Evolutionary conservation across 2,329 filamentous ascomycete genomes (phyloP).

Genomic region (Ramularia endophylla): DNA sequence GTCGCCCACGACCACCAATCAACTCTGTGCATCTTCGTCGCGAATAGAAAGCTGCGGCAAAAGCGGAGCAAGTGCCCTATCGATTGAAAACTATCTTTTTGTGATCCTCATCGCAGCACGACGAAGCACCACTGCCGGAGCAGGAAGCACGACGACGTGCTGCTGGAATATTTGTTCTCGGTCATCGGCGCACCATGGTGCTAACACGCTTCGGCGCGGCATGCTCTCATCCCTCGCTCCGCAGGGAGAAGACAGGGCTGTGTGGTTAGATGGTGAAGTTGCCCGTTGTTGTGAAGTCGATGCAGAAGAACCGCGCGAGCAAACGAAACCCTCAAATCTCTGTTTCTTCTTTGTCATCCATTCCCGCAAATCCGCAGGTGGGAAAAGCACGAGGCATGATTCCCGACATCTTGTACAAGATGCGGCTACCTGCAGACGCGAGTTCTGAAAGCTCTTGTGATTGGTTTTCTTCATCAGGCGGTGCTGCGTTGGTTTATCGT

Average conservation of each 20-base stretch:
- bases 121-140: constrained; percentile 3
- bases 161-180: constrained; percentile 21
- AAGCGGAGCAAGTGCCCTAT: constrained; percentile 30
- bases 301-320: constrained; percentile 2
- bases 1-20: constrained; percentile 7
- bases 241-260: constrained; percentile 2
- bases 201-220: constrained; percentile 17
- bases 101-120: constrained; percentile 23
- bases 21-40: constrained; percentile 16
- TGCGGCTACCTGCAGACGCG: constrained; percentile 9
- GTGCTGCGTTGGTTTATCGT: constrained; percentile 1
- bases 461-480: constrained; percentile 10
- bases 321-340: constrained; percentile 23
- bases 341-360: constrained; percentile 29
- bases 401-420: neutral
- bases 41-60: constrained; percentile 9
- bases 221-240: constrained; percentile 4
- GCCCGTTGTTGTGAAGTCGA: constrained; percentile 9
- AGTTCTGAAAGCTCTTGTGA: constrained; percentile 11
- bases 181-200: constrained; percentile 22
- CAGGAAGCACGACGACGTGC: constrained; percentile 3
- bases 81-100: constrained; percentile 36
- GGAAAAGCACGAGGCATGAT: constrained; percentile 4
- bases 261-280: constrained; percentile 4
- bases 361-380: constrained; percentile 10